A percentile compares a stretch with the other conserved stretches of the same genome.
phyloP scores from a whole-genome alignment of 2,329 filamentous ascomycete species.

The Epichloe scottii region DNA sequence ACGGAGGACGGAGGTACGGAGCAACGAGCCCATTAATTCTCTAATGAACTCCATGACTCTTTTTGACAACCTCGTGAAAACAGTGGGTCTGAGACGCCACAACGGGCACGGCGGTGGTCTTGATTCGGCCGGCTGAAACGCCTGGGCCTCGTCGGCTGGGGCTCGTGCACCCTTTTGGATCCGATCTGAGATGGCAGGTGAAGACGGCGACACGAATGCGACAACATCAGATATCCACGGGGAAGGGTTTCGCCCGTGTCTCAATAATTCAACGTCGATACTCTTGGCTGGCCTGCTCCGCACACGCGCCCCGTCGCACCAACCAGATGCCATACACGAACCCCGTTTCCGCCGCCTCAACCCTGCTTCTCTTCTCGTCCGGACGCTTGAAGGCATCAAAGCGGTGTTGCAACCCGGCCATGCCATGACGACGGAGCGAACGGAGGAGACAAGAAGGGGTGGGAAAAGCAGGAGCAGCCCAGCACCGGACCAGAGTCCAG shows the following conservation, averaged over 20 bases:
- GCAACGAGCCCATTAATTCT: no score
- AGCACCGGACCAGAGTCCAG: not conserved
- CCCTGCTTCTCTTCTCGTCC: not conserved
- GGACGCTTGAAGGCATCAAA: not conserved
- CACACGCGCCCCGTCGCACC: not conserved
- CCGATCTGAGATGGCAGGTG: not conserved
- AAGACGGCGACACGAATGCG: no score
- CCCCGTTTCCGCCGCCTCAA: not conserved
- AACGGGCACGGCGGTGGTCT: not conserved
- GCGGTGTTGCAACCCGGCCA: not conserved
- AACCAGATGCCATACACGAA: not conserved
- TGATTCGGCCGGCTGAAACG: slow-evolving; percentile 2
- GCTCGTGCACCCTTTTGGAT: not conserved
- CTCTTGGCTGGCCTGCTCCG: not conserved
- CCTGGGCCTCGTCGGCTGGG: not conserved
- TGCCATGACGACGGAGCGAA: not conserved
- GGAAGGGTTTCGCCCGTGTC: slow-evolving; percentile 3
- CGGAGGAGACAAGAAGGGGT: not conserved
- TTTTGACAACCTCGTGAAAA: no score
- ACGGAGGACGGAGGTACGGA: no score
- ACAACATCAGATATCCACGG: not conserved
- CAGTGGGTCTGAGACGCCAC: not conserved
- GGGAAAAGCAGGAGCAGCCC: not conserved
- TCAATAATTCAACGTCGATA: not conserved
- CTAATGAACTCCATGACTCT: no score